Evolutionary conservation across 2,329 filamentous ascomycete genomes (phyloP), one percentile per base, ranked within the genome.

Genomic region (Paecilomyces variotii): DNA sequence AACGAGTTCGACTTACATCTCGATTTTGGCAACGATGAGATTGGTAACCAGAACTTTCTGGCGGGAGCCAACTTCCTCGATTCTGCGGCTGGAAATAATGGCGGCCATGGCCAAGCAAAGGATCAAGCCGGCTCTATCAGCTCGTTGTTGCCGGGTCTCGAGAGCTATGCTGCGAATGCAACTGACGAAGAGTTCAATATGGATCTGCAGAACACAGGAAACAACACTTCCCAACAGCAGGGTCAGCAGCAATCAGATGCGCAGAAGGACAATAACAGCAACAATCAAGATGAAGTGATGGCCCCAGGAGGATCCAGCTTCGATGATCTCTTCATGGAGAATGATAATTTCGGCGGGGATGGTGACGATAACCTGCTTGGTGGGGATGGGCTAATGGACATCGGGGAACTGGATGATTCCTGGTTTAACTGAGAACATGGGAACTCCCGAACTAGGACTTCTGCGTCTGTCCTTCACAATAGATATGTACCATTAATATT

Each of bases 271-370:
- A 67, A 61, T 12, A 32, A 32, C 4, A 45, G 19, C 19, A 45
- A 45, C 39, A 66, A 63, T 19, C 66, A 65, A 26, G 72, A 72
- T 10, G 69, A 74, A 62, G 63, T 72, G 26, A 73, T 76, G 64
- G 71, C 65, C 2, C 73, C 71, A 5, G 74, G 72, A 12, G 72
- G 75, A 62, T 78, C 76, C 19, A 77, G 71, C 60, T 79, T 79
- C 58, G 77, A 79, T 57, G 74, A 77, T 56, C 59, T 77, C n/a
- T 76, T 77, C 59, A 69, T 76, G 64, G 75, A 75, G 26, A 72
- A 64, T 27, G 74, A 74, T 2, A 71, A 72, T 58, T 64, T 74
- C 50, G 74, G 67, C 7, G 70, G 66, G 1, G 71, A 70, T 4
- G 68, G 68, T 1, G 70, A 74, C 54, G 64, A 71, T 25, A 67